These are phyloP conservation scores for Ogataea chonburiensis DNA, from an alignment of 805 yeast genomes.

Conservation along the genomic window DNA sequence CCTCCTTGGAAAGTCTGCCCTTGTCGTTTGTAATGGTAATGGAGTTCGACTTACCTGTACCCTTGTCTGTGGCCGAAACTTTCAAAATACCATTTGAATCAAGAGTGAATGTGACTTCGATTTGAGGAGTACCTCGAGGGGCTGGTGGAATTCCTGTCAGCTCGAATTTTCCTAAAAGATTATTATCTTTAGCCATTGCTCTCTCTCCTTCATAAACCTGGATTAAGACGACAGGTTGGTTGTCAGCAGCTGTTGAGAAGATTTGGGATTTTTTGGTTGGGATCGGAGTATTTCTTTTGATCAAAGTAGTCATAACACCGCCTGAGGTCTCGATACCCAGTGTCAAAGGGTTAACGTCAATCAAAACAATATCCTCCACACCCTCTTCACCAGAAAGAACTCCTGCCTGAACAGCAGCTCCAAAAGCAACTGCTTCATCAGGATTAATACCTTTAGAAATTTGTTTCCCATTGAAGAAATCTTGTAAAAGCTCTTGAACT, in stretches of 20 bases:
- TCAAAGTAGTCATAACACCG: constrained; percentile 95
- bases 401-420: constrained; percentile 99
- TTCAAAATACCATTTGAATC: constrained; percentile 87
- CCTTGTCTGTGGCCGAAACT: constrained; percentile 87
- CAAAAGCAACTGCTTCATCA: constrained; percentile 99
- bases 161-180: constrained; percentile 82
- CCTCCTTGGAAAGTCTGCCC: constrained; percentile 91
- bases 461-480: constrained; percentile 90
- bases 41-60: constrained; percentile 89
- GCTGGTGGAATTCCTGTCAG: constrained; percentile 86
- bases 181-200: constrained; percentile 91
- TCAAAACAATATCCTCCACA: constrained; percentile 82
- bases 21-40: constrained; percentile 91
- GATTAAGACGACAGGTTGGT: constrained; percentile 92
- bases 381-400: constrained; percentile 94
- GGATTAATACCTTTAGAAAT: constrained; percentile 98
- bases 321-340: constrained; percentile 96
- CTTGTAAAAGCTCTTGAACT: constrained; percentile 89
- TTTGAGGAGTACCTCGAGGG: constrained; percentile 89
- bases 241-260: constrained; percentile 94
- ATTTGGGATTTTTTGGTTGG: constrained; percentile 95
- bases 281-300: constrained; percentile 91
- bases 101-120: constrained; percentile 84
- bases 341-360: constrained; percentile 93
- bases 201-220: constrained; percentile 97